phyloP scores from a whole-genome alignment of 192 early-diverging fungal genomes.

The Chytriomyces hyalinus region DNA sequence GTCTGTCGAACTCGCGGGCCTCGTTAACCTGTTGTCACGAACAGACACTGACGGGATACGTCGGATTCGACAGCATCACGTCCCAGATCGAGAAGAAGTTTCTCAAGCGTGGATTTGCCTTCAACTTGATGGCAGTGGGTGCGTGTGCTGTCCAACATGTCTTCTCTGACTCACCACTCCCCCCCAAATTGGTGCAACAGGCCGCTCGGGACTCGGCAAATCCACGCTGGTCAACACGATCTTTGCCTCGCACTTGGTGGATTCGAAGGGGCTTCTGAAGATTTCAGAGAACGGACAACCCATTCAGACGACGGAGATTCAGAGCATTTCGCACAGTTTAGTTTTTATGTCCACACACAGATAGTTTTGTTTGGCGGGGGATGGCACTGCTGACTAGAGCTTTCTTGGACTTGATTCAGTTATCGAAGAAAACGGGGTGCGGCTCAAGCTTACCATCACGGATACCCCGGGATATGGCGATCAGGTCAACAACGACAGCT shows the following conservation, averaged over 20 bases:
- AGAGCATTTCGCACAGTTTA: slow-evolving; percentile 83
- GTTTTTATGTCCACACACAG: background rate
- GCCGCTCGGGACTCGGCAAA: slow-evolving; percentile 96
- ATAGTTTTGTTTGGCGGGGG: background rate
- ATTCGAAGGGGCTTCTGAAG: slow-evolving; percentile 84
- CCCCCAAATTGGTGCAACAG: slow-evolving; percentile 46
- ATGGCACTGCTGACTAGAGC: background rate
- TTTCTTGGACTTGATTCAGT: slow-evolving; percentile 43
- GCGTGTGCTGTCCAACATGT: slow-evolving; percentile 37
- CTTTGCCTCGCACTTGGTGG: slow-evolving; percentile 93
- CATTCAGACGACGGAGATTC: slow-evolving; percentile 95
- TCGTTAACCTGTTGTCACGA: background rate
- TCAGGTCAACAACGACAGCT: slow-evolving; percentile 98
- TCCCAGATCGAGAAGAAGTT: slow-evolving; percentile 87
- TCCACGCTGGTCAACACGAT: slow-evolving; percentile 98
- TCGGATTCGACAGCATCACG: slow-evolving; percentile 97
- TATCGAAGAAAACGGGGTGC: slow-evolving; percentile 94
- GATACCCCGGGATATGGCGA: slow-evolving; percentile 99
- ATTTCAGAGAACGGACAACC: slow-evolving; percentile 70
- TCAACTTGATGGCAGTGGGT: slow-evolving; percentile 99
- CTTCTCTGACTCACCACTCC: background rate
- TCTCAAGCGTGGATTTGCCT: slow-evolving; percentile 91
- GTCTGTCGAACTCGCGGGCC: background rate
- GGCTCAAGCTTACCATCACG: slow-evolving; percentile 91
- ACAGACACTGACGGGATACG: slow-evolving; percentile 78